Evolutionary conservation across 2,329 filamentous ascomycete genomes (phyloP).

Genomic region (Fusarium solani-melongenae): DNA sequence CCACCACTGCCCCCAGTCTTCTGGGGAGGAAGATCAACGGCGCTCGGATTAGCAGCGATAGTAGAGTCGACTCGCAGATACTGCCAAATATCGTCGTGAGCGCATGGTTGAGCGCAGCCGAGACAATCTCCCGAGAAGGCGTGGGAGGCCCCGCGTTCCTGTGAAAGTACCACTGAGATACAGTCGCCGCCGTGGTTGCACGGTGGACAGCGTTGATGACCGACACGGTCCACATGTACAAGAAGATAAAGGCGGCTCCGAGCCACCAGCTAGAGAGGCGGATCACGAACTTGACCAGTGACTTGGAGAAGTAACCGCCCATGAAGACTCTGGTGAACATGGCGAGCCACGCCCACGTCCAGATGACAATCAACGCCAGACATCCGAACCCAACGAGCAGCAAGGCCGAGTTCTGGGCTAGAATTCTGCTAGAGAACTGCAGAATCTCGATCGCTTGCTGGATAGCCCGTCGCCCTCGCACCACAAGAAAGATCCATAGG

Average conservation of each 20-base stretch:
- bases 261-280: conserved; percentile 94
- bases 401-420: conserved; percentile 85
- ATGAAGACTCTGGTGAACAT: conserved; percentile 98
- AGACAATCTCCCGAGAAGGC: conserved; percentile 82
- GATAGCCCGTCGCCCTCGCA: conserved; percentile 82
- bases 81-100: conserved; percentile 90
- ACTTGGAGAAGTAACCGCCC: conserved; percentile 82
- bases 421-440: conserved; percentile 90
- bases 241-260: conserved; percentile 88
- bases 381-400: conserved; percentile 85
- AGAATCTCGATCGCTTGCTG: conserved; percentile 87
- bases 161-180: conserved; percentile 99
- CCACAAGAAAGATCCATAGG: conserved; percentile 86
- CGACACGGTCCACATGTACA: conserved; percentile 95
- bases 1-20: conserved; percentile 72
- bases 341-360: conserved; percentile 95
- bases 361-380: conserved; percentile 79
- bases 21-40: conserved; percentile 86
- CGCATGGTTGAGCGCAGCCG: conserved; percentile 84
- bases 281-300: conserved; percentile 77
- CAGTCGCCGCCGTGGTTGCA: conserved; percentile 90
- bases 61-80: conserved; percentile 86
- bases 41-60: conserved; percentile 83
- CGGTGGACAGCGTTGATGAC: conserved; percentile 90
- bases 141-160: conserved; percentile 83